Evolutionary conservation across 2,329 filamentous ascomycete species (phyloP).

Genomic region (Pestalotiopsis sp.): DNA sequence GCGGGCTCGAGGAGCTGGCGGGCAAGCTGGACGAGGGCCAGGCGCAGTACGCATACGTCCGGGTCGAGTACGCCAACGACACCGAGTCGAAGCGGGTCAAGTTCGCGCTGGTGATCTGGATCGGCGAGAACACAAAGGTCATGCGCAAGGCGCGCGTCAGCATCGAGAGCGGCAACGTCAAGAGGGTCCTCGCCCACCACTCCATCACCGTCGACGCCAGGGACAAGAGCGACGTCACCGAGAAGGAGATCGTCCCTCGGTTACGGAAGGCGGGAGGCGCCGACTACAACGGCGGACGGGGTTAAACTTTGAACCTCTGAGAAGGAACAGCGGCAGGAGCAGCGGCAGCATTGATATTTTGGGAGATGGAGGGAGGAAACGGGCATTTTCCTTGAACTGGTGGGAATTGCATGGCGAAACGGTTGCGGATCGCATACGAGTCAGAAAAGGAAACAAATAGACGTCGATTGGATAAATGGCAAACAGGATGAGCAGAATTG

Average conservation of each 20-base stretch:
- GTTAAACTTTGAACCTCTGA: constrained; percentile 31
- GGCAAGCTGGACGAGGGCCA: constrained; percentile 55
- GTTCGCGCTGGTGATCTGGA: constrained; percentile 69
- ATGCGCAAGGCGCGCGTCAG: constrained; percentile 71
- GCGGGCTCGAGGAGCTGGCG: constrained; percentile 61
- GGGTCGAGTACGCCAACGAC: constrained; percentile 71
- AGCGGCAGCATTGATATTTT: no score
- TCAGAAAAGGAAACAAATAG: not conserved
- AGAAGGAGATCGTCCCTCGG: constrained; percentile 59
- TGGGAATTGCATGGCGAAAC: not conserved
- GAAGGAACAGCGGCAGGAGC: no score
- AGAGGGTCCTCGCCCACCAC: constrained; percentile 63
- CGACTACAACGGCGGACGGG: constrained; percentile 68
- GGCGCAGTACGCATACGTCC: constrained; percentile 67
- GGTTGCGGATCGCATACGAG: not conserved
- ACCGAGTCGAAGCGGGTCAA: constrained; percentile 68
- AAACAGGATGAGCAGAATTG: no score
- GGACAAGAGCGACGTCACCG: constrained; percentile 60
- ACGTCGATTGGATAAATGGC: not conserved
- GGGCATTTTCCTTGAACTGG: not conserved
- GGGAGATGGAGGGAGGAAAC: not conserved
- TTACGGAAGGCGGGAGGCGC: constrained; percentile 68
- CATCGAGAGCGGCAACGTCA: constrained; percentile 67
- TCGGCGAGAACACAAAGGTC: constrained; percentile 63
- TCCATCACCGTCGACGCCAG: constrained; percentile 64